These are phyloP conservation scores for Aspergillus brasiliensis DNA, from an alignment of 2,329 filamentous ascomycete species.

Conservation along the genomic window DNA sequence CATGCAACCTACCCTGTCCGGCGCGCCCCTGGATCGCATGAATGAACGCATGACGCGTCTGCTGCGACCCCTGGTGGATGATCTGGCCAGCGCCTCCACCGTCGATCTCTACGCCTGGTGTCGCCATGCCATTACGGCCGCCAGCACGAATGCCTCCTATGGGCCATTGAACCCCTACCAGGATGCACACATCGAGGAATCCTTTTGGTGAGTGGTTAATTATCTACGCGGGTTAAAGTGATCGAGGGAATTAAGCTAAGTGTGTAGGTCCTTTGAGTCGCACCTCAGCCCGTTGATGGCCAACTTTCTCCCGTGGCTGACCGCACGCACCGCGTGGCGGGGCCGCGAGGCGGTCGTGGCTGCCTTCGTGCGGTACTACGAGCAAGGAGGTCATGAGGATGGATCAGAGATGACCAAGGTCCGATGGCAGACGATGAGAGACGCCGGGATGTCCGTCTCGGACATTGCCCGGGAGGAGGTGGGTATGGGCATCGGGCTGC, in stretches of 20 bases:
- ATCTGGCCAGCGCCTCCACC: slow-evolving; percentile 10
- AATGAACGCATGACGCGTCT: slow-evolving; percentile 27
- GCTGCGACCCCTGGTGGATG: slow-evolving; percentile 20
- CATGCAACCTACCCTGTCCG: slow-evolving; percentile 28
- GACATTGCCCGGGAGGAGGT: slow-evolving; percentile 33
- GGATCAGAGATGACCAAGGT: slow-evolving; percentile 29
- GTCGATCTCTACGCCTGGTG: slow-evolving; percentile 34
- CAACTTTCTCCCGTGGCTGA: slow-evolving; percentile 38
- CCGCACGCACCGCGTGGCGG: slow-evolving; percentile 41
- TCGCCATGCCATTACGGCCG: slow-evolving; percentile 26
- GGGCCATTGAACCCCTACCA: slow-evolving; percentile 34
- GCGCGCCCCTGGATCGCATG: slow-evolving; percentile 28
- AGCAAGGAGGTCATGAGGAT: slow-evolving; percentile 39
- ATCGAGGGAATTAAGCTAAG: background rate
- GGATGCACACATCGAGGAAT: slow-evolving; percentile 11
- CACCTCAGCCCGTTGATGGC: slow-evolving; percentile 34
- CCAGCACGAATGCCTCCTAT: slow-evolving; percentile 32
- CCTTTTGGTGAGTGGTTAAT: slow-evolving; percentile 7
- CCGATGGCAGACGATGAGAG: slow-evolving; percentile 17
- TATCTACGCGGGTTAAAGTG: background rate
- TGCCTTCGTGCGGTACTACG: slow-evolving; percentile 46
- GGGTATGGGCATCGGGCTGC: slow-evolving; percentile 35
- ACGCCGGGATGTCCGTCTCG: slow-evolving; percentile 19
- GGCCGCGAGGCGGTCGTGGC: slow-evolving; percentile 38
- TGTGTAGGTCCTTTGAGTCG: slow-evolving; percentile 42